A percentile compares a stretch with the other conserved stretches of the same genome.
Conservation (phyloP, 2,329 filamentous ascomycete species). For the Fusarium sambucinum region DNA sequence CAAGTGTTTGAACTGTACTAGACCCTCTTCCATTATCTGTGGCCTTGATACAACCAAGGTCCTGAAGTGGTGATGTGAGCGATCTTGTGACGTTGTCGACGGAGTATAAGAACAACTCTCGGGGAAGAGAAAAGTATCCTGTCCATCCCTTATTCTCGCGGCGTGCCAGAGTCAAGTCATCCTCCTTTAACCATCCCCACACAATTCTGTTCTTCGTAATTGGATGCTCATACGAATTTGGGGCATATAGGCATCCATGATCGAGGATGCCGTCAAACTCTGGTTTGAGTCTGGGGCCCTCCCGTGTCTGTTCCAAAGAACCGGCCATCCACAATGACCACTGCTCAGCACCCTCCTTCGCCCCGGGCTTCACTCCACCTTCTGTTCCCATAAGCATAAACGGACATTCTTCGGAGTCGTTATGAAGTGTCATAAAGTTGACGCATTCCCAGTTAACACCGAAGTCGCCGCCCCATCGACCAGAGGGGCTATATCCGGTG, state of each 20-base stretch:
- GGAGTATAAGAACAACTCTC: slow-evolving; percentile 57
- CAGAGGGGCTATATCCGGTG: slow-evolving; percentile 52
- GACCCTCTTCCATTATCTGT: slow-evolving; percentile 18
- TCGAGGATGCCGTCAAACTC: slow-evolving; percentile 61
- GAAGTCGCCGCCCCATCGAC: slow-evolving; percentile 62
- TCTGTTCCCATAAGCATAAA: slow-evolving; percentile 62
- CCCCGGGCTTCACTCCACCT: slow-evolving; percentile 49
- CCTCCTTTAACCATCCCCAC: slow-evolving; percentile 65
- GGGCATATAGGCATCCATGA: slow-evolving; percentile 62
- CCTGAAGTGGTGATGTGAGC: slow-evolving; percentile 51
- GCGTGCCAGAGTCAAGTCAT: slow-evolving; percentile 59
- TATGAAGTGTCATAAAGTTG: slow-evolving; percentile 58
- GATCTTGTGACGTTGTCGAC: slow-evolving; percentile 54
- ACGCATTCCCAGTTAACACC: slow-evolving; percentile 65
- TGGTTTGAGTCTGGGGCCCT: slow-evolving; percentile 49
- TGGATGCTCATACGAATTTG: slow-evolving; percentile 62
- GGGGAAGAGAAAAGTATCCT: slow-evolving; percentile 60
- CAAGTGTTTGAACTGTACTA: slow-evolving; percentile 58
- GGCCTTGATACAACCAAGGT: slow-evolving; percentile 58
- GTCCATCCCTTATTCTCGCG: slow-evolving; percentile 63
- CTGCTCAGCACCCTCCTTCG: slow-evolving; percentile 25
- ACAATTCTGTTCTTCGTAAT: slow-evolving; percentile 55
- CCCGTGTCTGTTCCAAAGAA: slow-evolving; percentile 31
- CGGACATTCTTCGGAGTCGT: slow-evolving; percentile 48
- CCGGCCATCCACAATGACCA: slow-evolving; percentile 59